These are phyloP conservation scores for Cutaneotrichosporon spelunceum DNA, from an alignment of 1,284 basidiomycete genomes.

Conservation along the genomic window DNA sequence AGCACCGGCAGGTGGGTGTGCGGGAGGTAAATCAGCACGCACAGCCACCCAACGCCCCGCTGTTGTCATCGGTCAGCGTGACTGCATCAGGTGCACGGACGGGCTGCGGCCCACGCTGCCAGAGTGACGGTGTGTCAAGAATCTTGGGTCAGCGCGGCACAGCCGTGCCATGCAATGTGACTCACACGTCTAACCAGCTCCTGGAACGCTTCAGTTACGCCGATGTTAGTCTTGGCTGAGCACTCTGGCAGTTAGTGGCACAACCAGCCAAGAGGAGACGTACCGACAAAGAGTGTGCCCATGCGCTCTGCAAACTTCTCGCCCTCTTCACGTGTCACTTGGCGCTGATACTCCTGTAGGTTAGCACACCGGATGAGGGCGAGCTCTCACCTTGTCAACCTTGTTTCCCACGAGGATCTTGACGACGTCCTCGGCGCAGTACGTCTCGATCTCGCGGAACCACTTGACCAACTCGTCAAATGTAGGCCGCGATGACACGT, in stretches of 20 bases:
- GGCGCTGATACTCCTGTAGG: slow-evolving; percentile 60
- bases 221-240: slow-evolving; percentile 77
- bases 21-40: slow-evolving; percentile 16
- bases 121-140: slow-evolving; percentile 49
- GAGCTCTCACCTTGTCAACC: slow-evolving; percentile 80
- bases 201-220: slow-evolving; percentile 74
- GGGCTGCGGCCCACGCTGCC: slow-evolving; percentile 28
- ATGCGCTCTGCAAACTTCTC: slow-evolving; percentile 74
- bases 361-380: not conserved
- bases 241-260: slow-evolving; percentile 45
- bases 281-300: slow-evolving; percentile 80
- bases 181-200: slow-evolving; percentile 67
- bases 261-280: slow-evolving; percentile 66
- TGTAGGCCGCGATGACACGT: slow-evolving; percentile 82
- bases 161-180: not conserved
- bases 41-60: slow-evolving; percentile 22
- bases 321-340: slow-evolving; percentile 77
- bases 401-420: slow-evolving; percentile 95
- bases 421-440: slow-evolving; percentile 80
- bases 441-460: slow-evolving; percentile 93
- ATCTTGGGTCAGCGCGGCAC: slow-evolving; percentile 35
- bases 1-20: not conserved
- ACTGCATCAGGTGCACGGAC: slow-evolving; percentile 16
- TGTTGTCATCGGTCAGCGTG: slow-evolving; percentile 20
- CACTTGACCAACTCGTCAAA: slow-evolving; percentile 90